A percentile compares a stretch with the other conserved stretches of the same genome.
phyloP scores from a whole-genome alignment of 192 early-diverging fungal genomes.

The Umbelopsis vinacea region DNA sequence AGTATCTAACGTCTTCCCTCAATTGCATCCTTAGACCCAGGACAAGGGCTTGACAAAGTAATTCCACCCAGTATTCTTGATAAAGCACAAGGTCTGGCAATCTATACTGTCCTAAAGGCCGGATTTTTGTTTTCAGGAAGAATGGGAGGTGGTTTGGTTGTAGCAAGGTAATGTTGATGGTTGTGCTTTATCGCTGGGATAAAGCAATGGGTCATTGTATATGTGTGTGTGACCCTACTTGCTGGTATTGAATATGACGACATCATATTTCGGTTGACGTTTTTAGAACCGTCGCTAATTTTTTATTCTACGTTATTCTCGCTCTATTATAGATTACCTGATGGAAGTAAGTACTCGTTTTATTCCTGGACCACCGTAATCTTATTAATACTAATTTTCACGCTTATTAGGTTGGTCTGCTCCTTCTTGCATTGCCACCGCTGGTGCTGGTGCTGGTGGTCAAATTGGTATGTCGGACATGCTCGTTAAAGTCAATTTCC shows the following conservation, averaged over 20 bases:
- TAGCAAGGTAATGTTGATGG: conserved; percentile 54
- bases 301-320: neutral
- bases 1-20: neutral
- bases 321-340: conserved; percentile 53
- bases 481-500: neutral
- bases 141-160: conserved; percentile 78
- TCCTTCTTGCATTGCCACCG: conserved; percentile 79
- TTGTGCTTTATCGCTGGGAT: conserved; percentile 4
- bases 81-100: conserved; percentile 82
- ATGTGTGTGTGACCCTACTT: neutral
- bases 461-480: conserved; percentile 56
- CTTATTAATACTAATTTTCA: neutral
- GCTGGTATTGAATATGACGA: conserved; percentile 9
- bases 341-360: conserved; percentile 62
- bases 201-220: neutral
- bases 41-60: conserved; percentile 58
- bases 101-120: conserved; percentile 85
- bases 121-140: conserved; percentile 85
- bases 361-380: neutral
- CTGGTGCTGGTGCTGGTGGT: conserved; percentile 84
- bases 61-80: conserved; percentile 61
- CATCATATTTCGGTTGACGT: conserved; percentile 1
- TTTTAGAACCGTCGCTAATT: neutral
- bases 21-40: conserved; percentile 33
- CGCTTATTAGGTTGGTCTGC: conserved; percentile 69